A percentile compares a stretch with the other conserved stretches of the same genome.
phyloP scores from a whole-genome alignment of 176 grass and related monocot genomes.

The Avena sativa region DNA sequence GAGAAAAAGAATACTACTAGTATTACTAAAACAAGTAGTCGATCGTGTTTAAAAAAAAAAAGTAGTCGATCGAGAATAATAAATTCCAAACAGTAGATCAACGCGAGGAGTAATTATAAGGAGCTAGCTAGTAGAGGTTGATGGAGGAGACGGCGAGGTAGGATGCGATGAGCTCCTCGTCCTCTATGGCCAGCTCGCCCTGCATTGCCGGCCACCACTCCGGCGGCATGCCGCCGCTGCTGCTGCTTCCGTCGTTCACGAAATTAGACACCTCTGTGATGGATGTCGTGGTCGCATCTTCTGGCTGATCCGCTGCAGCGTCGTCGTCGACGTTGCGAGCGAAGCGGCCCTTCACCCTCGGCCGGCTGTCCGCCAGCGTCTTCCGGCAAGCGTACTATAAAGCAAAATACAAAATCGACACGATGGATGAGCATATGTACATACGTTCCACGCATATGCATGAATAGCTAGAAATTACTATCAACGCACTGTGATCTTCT shows the following conservation, averaged over 20 bases:
- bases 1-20: too few species aligned
- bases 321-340: conserved; percentile 55
- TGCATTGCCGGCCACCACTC: conserved; percentile 69
- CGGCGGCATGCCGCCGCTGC: conserved; percentile 15
- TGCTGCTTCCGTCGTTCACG: conserved; percentile 13
- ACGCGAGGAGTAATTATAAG: not conserved
- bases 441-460: not conserved
- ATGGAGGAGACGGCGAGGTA: conserved; percentile 55
- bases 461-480: too few species aligned
- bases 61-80: not conserved
- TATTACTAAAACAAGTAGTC: too few species aligned
- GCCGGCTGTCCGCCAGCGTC: conserved; percentile 84
- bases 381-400: conserved; percentile 87
- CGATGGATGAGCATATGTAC: not conserved
- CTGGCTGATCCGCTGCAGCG: conserved; percentile 26
- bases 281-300: conserved; percentile 10
- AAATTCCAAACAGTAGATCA: not conserved
- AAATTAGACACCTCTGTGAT: not conserved
- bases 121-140: conserved; percentile 33
- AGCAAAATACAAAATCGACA: not conserved
- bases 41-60: not conserved
- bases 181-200: conserved; percentile 39
- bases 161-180: conserved; percentile 52
- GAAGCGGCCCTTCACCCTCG: conserved; percentile 83
- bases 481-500: conserved; percentile 81